phyloP scores from a whole-genome alignment of 177 flowering plant genomes.

The Telopea speciosissima region DNA sequence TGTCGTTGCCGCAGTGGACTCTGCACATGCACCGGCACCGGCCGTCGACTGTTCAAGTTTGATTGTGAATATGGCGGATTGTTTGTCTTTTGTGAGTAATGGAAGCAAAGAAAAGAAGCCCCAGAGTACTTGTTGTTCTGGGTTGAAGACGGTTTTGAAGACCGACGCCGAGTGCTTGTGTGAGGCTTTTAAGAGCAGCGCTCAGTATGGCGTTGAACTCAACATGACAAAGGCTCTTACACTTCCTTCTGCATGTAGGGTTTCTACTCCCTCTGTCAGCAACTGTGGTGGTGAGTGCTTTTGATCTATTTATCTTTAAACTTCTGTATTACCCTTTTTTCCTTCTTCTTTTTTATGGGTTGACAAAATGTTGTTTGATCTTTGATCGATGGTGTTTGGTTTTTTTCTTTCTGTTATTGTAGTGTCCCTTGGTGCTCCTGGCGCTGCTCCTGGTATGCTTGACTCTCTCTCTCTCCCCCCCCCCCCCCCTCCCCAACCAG shows the following conservation, averaged over 20 bases:
- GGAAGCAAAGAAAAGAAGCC: constrained; percentile 13
- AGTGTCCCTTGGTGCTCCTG: constrained; percentile 1
- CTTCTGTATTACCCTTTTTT: neutral
- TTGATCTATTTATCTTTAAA: neutral
- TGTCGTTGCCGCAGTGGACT: neutral
- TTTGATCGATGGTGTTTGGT: too few species aligned
- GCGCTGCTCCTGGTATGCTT: constrained; percentile 13
- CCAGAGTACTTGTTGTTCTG: constrained; percentile 10
- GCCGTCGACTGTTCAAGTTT: constrained; percentile 3
- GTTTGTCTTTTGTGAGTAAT: constrained; percentile 8
- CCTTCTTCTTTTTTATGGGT: neutral
- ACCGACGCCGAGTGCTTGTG: constrained; percentile 11
- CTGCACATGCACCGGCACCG: neutral
- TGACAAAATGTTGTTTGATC: neutral
- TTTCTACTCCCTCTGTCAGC: constrained; percentile 8
- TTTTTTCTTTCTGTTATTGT: constrained; percentile 1
- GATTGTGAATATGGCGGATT: constrained; percentile 5
- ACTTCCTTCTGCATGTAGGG: constrained; percentile 17
- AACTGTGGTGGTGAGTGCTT: constrained; percentile 13
- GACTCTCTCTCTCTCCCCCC: neutral
- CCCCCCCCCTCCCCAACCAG: too few species aligned
- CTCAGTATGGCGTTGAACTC: constrained; percentile 1
- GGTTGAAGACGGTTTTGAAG: constrained; percentile 14
- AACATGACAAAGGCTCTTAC: constrained; percentile 6
- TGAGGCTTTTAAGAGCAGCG: neutral